Evolutionary conservation across 2,329 filamentous ascomycete genomes (phyloP).

Genomic region (Cytospora piceae): DNA sequence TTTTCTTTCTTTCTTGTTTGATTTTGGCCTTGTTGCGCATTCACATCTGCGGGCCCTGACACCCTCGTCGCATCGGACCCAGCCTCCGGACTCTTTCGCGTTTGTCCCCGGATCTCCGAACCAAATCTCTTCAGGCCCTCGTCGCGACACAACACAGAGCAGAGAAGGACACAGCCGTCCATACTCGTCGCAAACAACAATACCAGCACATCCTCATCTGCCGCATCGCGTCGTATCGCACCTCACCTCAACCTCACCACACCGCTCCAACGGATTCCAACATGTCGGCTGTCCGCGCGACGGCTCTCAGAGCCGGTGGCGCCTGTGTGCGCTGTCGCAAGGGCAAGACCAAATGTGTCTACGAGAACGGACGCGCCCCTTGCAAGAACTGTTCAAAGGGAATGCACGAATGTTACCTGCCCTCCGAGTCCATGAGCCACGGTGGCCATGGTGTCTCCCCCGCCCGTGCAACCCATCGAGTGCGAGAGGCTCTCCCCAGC

Average conservation of each 20-base stretch:
- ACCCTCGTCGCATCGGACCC: constrained; percentile 22
- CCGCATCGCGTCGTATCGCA: background rate
- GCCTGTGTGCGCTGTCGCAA: constrained; percentile 67
- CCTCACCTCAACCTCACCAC: background rate
- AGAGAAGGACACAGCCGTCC: background rate
- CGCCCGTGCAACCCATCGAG: constrained; percentile 54
- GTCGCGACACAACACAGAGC: background rate
- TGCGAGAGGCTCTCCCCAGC: constrained; percentile 58
- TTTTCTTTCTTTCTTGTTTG: constrained; percentile 9
- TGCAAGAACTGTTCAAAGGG: constrained; percentile 68
- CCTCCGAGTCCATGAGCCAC: constrained; percentile 63
- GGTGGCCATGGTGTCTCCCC: constrained; percentile 61
- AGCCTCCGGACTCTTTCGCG: constrained; percentile 25
- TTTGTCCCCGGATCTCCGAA: constrained; percentile 28
- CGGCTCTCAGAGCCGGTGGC: constrained; percentile 62
- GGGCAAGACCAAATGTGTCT: constrained; percentile 67
- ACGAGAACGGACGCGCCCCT: constrained; percentile 64
- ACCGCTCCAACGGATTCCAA: constrained; percentile 19
- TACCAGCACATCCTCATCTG: background rate
- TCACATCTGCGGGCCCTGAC: constrained; percentile 17
- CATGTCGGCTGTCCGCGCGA: constrained; percentile 59
- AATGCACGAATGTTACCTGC: constrained; percentile 66
- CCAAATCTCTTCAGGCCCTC: constrained; percentile 17
- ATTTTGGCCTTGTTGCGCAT: constrained; percentile 8
- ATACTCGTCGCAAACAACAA: background rate